phyloP scores from a whole-genome alignment of 768 basidiomycete genomes.

The Lentinus brumalis region DNA sequence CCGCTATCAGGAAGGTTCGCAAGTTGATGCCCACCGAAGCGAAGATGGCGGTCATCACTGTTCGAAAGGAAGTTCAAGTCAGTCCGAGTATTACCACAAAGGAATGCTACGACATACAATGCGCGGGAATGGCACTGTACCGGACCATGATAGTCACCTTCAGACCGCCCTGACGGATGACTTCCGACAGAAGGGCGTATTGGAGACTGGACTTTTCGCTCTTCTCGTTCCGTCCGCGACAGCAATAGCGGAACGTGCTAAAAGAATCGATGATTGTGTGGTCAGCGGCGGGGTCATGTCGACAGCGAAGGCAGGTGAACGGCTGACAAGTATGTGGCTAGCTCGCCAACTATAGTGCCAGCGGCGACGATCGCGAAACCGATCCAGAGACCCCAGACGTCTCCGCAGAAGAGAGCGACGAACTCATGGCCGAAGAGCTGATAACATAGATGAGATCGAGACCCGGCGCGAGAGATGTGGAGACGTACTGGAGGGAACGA shows the following conservation, averaged over 20 bases:
- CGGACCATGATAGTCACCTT: slow-evolving; percentile 74
- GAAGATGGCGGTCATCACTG: slow-evolving; percentile 85
- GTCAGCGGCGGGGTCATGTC: neutral
- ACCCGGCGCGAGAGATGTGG: neutral
- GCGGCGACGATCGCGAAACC: slow-evolving; percentile 86
- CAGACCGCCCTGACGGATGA: slow-evolving; percentile 86
- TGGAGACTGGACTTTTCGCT: slow-evolving; percentile 41
- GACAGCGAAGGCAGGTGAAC: neutral
- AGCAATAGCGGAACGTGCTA: slow-evolving; percentile 83
- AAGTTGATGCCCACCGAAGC: slow-evolving; percentile 87
- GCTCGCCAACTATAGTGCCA: slow-evolving; percentile 81
- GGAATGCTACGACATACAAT: slow-evolving; percentile 52
- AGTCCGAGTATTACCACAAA: neutral
- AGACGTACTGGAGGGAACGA: slow-evolving; percentile 40
- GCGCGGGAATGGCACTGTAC: slow-evolving; percentile 81
- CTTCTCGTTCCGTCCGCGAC: slow-evolving; percentile 72
- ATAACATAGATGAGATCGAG: neutral
- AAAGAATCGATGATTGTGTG: neutral
- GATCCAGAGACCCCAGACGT: slow-evolving; percentile 86
- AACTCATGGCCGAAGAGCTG: slow-evolving; percentile 93
- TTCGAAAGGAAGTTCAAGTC: neutral
- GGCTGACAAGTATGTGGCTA: slow-evolving; percentile 81
- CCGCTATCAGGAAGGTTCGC: slow-evolving; percentile 71
- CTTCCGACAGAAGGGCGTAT: slow-evolving; percentile 49
- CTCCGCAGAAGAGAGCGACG: slow-evolving; percentile 80